Evolutionary conservation across 139 green algal genomes (phyloP), one percentile per base, ranked within the genome.

Genomic region (Picochlorum sp.): DNA sequence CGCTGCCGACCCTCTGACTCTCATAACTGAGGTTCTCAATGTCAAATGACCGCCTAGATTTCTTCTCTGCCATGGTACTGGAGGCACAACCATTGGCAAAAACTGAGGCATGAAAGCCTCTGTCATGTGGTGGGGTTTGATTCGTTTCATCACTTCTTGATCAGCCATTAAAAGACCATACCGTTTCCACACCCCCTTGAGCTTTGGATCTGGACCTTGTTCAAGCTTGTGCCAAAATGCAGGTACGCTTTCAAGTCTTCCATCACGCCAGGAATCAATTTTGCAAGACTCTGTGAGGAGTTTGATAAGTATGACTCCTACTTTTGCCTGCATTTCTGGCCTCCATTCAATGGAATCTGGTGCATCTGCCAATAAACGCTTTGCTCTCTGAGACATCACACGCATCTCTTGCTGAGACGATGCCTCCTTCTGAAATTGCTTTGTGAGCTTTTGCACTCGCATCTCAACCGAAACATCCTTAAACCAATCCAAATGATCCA

Each of bases 21-120:
- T 78, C 79, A 89, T 88, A 18, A 84, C 69, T 11, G 38, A 57
- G 3, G 65, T 41, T 21, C 59, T 65, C 47, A 76, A 72, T 8
- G 71, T 81, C 5, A 95, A 66, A 61, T 88, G 68, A 44, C 81
- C 88, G 1, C 88, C 88, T 1, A 18, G 15, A n/a, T 82, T 78
- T 54, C 71, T 62, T 6, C 49, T 15, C 1, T 30, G 66, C 88
- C 88, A 96, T 15, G 84, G 84, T 37, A 76, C 67, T 4, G 88
- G 86, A 32, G 79, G 80, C 4, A 95, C 64, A 49, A 94, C 41
- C 85, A 92, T 94, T 23, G 88, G 88, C 69, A 79, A 63, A 63
- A 77, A 82, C 45, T 65, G 58, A 3, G 75, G 73, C 44, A 73
- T 73, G 47, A 77, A 71, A 34, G 65, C 68, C 54, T 72, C 73